Evolutionary conservation across 148 eudicot species (phyloP).

Genomic region (Polygonum aviculare): DNA sequence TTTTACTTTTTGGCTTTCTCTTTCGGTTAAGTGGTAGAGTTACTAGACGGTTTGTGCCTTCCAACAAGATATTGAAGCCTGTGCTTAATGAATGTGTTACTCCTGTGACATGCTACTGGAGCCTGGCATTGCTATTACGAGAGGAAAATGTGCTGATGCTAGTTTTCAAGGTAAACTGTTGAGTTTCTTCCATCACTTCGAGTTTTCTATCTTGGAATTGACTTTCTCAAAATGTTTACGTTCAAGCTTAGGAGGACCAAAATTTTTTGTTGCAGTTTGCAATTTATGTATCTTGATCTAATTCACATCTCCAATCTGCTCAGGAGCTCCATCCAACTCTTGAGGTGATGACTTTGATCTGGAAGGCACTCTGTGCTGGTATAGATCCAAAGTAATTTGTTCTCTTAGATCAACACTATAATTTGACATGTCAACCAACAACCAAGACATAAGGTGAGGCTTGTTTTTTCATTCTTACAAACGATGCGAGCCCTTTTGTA

Average conservation of each 20-base stretch:
- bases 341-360: constrained; percentile 58
- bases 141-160: constrained; percentile 61
- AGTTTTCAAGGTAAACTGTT: constrained; percentile 66
- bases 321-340: constrained; percentile 72
- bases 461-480: too few species aligned
- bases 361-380: constrained; percentile 63
- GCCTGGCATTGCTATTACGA: constrained; percentile 62
- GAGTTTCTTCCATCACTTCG: neutral
- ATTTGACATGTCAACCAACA: too few species aligned
- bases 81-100: constrained; percentile 85
- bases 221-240: neutral
- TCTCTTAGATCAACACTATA: neutral
- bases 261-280: neutral
- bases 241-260: neutral
- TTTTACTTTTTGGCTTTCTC: neutral
- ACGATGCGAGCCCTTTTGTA: too few species aligned
- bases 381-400: constrained; percentile 13
- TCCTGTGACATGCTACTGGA: constrained; percentile 94
- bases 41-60: constrained; percentile 57
- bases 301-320: neutral
- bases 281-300: neutral
- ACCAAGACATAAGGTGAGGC: too few species aligned
- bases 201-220: neutral
- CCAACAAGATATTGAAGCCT: constrained; percentile 73
- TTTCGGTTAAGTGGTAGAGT: constrained; percentile 52